Conservation (phyloP, 495 filamentous ascomycete species). For the Trichocladium uniseriatum region DNA sequence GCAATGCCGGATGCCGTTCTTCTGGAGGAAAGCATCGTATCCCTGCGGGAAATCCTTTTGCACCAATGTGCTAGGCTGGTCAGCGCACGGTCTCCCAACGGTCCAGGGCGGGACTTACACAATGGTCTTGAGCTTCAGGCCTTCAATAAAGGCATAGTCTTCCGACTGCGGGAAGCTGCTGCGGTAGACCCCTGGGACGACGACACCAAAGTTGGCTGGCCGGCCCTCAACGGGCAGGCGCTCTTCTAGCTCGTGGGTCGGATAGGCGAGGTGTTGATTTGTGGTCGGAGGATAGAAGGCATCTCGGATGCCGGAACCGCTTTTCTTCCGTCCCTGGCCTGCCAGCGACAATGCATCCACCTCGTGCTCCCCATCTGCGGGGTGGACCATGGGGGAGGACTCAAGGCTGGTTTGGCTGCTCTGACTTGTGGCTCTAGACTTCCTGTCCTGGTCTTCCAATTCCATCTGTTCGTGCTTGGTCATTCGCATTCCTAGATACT, state of each 20-base stretch:
- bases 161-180: conserved; percentile 59
- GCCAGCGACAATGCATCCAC: not conserved
- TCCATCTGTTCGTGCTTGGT: conserved; percentile 5
- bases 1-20: conserved; percentile 54
- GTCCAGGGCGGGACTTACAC: conserved; percentile 43
- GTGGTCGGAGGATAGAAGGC: conserved; percentile 8
- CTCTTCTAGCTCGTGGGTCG: not conserved
- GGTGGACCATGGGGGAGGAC: conserved; percentile 9
- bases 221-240: conserved; percentile 22
- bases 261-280: not conserved
- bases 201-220: conserved; percentile 58
- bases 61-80: conserved; percentile 58
- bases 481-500: not conserved
- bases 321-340: not conserved
- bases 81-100: conserved; percentile 1
- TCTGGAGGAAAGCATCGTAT: conserved; percentile 51
- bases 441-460: conserved; percentile 1
- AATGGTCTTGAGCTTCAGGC: conserved; percentile 60
- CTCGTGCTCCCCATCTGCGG: not conserved
- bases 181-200: conserved; percentile 62
- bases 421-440: conserved; percentile 10
- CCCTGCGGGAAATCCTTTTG: conserved; percentile 49
- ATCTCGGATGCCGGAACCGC: not conserved
- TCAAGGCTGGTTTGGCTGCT: conserved; percentile 16
- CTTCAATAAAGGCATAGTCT: conserved; percentile 55